A percentile compares a stretch with the other conserved stretches of the same genome.
Evolutionary conservation across 2,329 filamentous ascomycete genomes (phyloP).

Genomic region (Phialophora verrucosa): DNA sequence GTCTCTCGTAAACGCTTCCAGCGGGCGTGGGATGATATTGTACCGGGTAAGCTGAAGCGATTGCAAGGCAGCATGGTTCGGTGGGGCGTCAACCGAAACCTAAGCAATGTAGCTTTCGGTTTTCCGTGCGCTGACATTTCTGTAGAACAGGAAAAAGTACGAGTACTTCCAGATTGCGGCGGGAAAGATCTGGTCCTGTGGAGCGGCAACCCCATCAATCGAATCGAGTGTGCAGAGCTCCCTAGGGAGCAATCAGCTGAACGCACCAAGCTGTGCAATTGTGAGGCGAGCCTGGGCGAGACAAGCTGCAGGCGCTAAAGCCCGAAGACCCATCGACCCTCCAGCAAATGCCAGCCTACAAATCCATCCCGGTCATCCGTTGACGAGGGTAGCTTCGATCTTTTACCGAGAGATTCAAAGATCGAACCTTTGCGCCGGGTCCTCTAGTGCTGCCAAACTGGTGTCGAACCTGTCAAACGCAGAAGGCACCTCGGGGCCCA

Average conservation of each 20-base stretch:
- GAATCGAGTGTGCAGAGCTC: neutral
- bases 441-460: neutral
- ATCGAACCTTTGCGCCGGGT: constrained; percentile 6
- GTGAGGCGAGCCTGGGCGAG: constrained; percentile 2
- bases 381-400: constrained; percentile 19
- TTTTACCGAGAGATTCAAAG: constrained; percentile 20
- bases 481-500: neutral
- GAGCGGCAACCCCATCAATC: neutral
- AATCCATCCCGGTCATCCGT: constrained; percentile 1
- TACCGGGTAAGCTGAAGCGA: neutral
- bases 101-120: neutral
- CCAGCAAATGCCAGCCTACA: neutral
- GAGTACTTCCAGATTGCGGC: neutral
- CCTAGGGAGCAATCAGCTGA: constrained; percentile 2
- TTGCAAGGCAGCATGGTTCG: neutral
- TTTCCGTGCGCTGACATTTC: neutral
- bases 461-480: neutral
- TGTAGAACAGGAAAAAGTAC: neutral
- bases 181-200: neutral
- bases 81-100: neutral
- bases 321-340: neutral
- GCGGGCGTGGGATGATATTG: neutral
- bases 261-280: neutral
- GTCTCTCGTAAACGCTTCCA: neutral
- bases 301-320: constrained; percentile 11